Conservation (phyloP, 2,329 filamentous ascomycete genomes). For the Verticillium tricorpus region DNA sequence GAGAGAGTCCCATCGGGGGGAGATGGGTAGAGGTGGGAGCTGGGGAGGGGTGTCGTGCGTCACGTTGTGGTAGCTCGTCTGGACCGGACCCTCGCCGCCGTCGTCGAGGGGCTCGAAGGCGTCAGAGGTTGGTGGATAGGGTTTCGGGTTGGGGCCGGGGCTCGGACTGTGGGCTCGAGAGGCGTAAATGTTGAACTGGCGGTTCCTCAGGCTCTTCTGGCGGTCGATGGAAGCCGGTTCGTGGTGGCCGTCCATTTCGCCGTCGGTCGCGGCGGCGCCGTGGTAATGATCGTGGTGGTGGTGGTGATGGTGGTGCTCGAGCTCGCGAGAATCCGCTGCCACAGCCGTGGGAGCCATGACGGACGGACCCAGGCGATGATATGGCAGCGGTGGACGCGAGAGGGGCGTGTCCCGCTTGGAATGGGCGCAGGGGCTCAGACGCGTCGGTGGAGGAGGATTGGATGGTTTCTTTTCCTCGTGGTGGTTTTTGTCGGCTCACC, state of each 20-base stretch:
- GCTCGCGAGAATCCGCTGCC: conserved; percentile 13
- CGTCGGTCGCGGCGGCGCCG: not conserved
- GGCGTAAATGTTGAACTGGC: conserved; percentile 14
- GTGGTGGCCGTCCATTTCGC: conserved; percentile 1
- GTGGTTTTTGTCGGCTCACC: not conserved
- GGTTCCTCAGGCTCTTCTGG: conserved; percentile 9
- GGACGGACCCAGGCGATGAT: conserved; percentile 7
- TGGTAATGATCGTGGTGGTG: conserved; percentile 7
- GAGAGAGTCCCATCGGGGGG: conserved; percentile 43
- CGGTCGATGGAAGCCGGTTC: conserved; percentile 3
- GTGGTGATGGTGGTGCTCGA: conserved; percentile 4
- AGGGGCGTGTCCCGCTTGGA: not conserved
- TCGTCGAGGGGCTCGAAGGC: not conserved
- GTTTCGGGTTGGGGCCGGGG: conserved; percentile 11
- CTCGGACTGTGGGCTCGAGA: conserved; percentile 8
- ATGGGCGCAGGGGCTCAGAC: not conserved
- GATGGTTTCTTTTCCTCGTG: conserved; percentile 1
- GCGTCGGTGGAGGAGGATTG: not conserved
- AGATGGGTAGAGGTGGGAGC: conserved; percentile 29
- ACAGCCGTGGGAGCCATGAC: conserved; percentile 14
- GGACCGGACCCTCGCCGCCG: not conserved
- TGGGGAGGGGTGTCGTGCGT: conserved; percentile 17
- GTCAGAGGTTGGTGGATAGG: conserved; percentile 5
- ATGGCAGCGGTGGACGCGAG: conserved; percentile 8
- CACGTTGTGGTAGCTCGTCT: conserved; percentile 13